Conservation (phyloP, 805 yeast genomes). For the Wickerhamiella occidentalis region DNA sequence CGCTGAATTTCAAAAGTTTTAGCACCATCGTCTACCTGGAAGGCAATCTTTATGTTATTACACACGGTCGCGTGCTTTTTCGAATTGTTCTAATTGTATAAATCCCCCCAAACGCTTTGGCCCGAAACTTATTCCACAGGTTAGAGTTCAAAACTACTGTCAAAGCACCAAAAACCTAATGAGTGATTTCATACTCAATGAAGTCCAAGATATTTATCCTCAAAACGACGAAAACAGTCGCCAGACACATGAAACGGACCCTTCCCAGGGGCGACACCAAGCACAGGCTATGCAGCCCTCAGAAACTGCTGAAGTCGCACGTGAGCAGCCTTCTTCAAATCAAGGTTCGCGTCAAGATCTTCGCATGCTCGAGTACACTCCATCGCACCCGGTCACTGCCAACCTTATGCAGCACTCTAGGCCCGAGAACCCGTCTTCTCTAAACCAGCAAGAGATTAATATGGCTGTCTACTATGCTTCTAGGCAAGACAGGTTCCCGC, state of each 20-base stretch:
- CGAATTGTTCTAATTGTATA: constrained; percentile 10
- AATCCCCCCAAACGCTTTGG: constrained; percentile 11
- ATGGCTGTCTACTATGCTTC: not conserved
- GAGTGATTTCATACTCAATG: constrained; percentile 7
- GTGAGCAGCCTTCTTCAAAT: not conserved
- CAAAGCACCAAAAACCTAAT: constrained; percentile 11
- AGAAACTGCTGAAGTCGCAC: constrained; percentile 1
- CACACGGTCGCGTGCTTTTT: not conserved
- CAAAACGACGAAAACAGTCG: not conserved
- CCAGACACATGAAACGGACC: constrained; percentile 3
- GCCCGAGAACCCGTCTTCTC: not conserved
- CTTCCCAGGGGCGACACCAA: constrained; percentile 3
- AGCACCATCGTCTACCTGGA: not conserved
- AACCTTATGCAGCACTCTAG: not conserved
- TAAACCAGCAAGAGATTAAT: not conserved
- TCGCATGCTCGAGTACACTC: constrained; percentile 1
- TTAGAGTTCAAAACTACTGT: not conserved
- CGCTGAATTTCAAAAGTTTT: not conserved
- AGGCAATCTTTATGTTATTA: not conserved
- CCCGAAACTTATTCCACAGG: constrained; percentile 1
- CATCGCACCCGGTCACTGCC: not conserved
- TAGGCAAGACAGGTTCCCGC: not conserved
- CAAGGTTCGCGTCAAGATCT: constrained; percentile 1
- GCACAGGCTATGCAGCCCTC: not conserved
- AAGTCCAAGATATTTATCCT: constrained; percentile 1